These are phyloP conservation scores for Terfezia claveryi DNA, from an alignment of 495 filamentous ascomycete genomes.

Conservation along the genomic window DNA sequence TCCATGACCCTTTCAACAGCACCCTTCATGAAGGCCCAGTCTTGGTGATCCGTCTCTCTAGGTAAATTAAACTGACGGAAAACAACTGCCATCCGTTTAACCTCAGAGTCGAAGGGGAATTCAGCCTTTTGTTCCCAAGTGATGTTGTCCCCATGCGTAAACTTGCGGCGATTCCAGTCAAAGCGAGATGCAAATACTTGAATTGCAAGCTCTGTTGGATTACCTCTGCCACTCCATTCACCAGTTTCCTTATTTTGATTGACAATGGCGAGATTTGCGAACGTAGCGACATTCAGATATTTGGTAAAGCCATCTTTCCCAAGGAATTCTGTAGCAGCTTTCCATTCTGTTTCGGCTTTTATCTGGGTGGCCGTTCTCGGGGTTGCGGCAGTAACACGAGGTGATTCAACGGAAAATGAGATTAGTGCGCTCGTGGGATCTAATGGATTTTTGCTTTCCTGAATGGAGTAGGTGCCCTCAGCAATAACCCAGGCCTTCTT, in stretches of 20 bases:
- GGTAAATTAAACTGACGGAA: slow-evolving; percentile 25
- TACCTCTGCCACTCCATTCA: slow-evolving; percentile 39
- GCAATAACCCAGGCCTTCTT: slow-evolving; percentile 31
- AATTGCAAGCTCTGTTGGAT: slow-evolving; percentile 49
- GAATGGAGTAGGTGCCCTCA: slow-evolving; percentile 38
- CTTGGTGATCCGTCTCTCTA: slow-evolving; percentile 12
- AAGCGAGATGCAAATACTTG: slow-evolving; percentile 46
- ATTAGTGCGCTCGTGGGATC: slow-evolving; percentile 35
- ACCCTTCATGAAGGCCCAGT: slow-evolving; percentile 38
- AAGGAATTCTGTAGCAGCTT: slow-evolving; percentile 20
- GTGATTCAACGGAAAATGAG: slow-evolving; percentile 21
- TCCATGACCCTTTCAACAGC: slow-evolving; percentile 40
- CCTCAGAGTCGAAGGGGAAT: slow-evolving; percentile 43
- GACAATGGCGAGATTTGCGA: slow-evolving; percentile 44
- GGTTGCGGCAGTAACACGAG: slow-evolving; percentile 20
- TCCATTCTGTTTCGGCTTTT: slow-evolving; percentile 9
- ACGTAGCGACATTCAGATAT: slow-evolving; percentile 38
- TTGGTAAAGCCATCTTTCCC: slow-evolving; percentile 25
- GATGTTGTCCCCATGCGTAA: slow-evolving; percentile 29
- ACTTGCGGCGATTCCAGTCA: slow-evolving; percentile 32
- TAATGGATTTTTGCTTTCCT: slow-evolving; percentile 31
- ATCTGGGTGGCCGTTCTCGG: slow-evolving; percentile 13
- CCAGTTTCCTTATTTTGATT: slow-evolving; percentile 25
- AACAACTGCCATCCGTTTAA: slow-evolving; percentile 49
- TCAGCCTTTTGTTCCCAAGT: slow-evolving; percentile 36